A percentile compares a stretch with the other conserved stretches of the same genome.
phyloP scores from a whole-genome alignment of 352 stramenopile genomes.

The Nothophytophthora sp. region DNA sequence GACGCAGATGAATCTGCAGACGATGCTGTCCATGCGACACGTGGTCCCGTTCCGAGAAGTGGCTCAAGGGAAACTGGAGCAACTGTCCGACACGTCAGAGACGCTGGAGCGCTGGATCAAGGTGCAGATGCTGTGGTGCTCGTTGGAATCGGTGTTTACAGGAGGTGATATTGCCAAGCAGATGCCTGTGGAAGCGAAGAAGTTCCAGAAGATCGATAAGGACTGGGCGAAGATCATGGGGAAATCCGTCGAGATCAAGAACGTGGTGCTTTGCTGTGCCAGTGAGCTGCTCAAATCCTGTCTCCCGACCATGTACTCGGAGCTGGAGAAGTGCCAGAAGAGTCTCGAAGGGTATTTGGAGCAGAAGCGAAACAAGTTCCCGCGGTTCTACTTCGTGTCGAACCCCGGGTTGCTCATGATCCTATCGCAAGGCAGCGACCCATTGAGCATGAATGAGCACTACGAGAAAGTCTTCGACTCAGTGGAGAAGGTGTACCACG shows the following conservation, averaged over 20 bases:
- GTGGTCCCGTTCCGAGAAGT: slow-evolving; percentile 96
- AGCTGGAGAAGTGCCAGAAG: slow-evolving; percentile 99
- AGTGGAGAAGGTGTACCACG: slow-evolving; percentile 97
- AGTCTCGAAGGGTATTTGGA: slow-evolving; percentile 98
- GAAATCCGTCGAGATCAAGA: slow-evolving; percentile 91
- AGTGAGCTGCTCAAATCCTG: slow-evolving; percentile 98
- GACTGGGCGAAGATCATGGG: slow-evolving; percentile 99
- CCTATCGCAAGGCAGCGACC: slow-evolving; percentile 96
- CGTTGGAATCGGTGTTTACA: slow-evolving; percentile 98
- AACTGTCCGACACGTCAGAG: slow-evolving; percentile 96
- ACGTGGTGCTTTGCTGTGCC: slow-evolving; percentile 93
- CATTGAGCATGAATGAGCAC: slow-evolving; percentile 98
- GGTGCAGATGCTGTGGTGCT: slow-evolving; percentile 99
- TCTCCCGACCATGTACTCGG: slow-evolving; percentile 96
- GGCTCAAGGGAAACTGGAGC: slow-evolving; percentile 94
- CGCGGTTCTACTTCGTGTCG: slow-evolving; percentile 99
- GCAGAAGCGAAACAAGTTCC: slow-evolving; percentile 98
- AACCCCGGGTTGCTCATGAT: slow-evolving; percentile 98
- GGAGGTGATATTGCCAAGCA: slow-evolving; percentile 99
- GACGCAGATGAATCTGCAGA: slow-evolving; percentile 98
- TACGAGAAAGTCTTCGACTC: slow-evolving; percentile 99
- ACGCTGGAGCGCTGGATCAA: slow-evolving; percentile 98
- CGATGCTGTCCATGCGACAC: slow-evolving; percentile 98
- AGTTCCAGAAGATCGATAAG: slow-evolving; percentile 98
- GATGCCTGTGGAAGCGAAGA: slow-evolving; percentile 98